Percentiles rank a stretch among this genome's conserved stretches.
These are phyloP conservation scores for Aureobasidium sp. DNA, from an alignment of 2,329 filamentous ascomycete genomes.

Conservation along the genomic window DNA sequence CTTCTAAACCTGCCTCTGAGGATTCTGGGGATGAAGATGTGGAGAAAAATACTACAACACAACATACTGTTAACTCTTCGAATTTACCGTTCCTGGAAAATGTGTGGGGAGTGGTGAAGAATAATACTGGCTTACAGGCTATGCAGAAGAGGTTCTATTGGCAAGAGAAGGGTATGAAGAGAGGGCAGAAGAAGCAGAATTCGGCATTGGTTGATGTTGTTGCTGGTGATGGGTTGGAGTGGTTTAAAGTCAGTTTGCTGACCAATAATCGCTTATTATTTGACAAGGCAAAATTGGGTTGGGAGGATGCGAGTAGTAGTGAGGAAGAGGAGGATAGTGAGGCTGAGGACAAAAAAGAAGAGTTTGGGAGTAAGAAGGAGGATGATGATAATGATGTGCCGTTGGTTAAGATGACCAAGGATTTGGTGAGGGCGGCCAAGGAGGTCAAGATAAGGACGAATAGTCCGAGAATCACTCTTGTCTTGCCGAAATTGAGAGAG, in stretches of 20 bases:
- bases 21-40: too few relatives aligned
- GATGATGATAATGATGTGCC: slow-evolving; percentile 46
- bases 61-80: slow-evolving; percentile 54
- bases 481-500: slow-evolving; percentile 50
- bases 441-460: slow-evolving; percentile 50
- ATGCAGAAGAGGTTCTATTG: slow-evolving; percentile 50
- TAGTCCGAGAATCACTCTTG: slow-evolving; percentile 50
- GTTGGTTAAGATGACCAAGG: slow-evolving; percentile 51
- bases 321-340: slow-evolving; percentile 39
- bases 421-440: slow-evolving; percentile 49
- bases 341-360: slow-evolving; percentile 26
- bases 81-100: slow-evolving; percentile 58
- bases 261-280: slow-evolving; percentile 57
- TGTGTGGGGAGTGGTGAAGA: slow-evolving; percentile 55
- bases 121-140: slow-evolving; percentile 46
- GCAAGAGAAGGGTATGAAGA: slow-evolving; percentile 15
- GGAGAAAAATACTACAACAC: slow-evolving; percentile 1
- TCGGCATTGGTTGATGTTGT: slow-evolving; percentile 57
- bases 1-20: neutral
- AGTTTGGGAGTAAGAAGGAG: slow-evolving; percentile 28
- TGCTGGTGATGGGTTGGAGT: slow-evolving; percentile 52
- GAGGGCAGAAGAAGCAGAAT: slow-evolving; percentile 30
- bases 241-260: slow-evolving; percentile 60
- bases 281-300: slow-evolving; percentile 61
- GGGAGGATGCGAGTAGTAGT: slow-evolving; percentile 42